Evolutionary conservation across 1,284 basidiomycete species (phyloP).

Genomic region (Quambalaria eucalypti): DNA sequence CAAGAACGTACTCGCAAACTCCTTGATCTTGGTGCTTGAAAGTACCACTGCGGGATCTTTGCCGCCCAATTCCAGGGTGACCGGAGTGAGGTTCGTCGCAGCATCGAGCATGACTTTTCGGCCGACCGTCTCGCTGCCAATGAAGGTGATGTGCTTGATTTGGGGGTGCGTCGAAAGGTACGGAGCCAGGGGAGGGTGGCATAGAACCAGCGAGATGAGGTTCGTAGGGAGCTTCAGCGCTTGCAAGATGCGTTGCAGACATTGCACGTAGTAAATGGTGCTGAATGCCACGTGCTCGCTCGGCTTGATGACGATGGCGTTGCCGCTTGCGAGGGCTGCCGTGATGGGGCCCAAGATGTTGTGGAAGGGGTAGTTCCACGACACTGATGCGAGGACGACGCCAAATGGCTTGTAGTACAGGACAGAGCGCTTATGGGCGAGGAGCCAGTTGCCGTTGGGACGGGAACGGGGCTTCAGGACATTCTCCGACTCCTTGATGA

Average conservation of each 20-base stretch:
- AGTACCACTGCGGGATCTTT: slow-evolving; percentile 55
- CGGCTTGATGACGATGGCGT: slow-evolving; percentile 82
- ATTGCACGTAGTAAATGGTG: slow-evolving; percentile 55
- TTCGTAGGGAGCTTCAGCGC: slow-evolving; percentile 71
- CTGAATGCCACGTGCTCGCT: slow-evolving; percentile 51
- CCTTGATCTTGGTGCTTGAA: slow-evolving; percentile 49
- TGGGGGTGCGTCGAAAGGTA: slow-evolving; percentile 67
- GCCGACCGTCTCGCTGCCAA: slow-evolving; percentile 87
- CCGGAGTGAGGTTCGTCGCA: slow-evolving; percentile 73
- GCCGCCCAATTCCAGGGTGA: slow-evolving; percentile 76
- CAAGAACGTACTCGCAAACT: slow-evolving; percentile 50
- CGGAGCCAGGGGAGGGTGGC: slow-evolving; percentile 76
- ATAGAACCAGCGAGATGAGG: slow-evolving; percentile 56
- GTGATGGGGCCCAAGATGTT: slow-evolving; percentile 88
- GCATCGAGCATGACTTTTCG: slow-evolving; percentile 59
- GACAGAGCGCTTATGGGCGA: slow-evolving; percentile 68
- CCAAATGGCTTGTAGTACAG: slow-evolving; percentile 89
- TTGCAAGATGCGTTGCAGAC: slow-evolving; percentile 37
- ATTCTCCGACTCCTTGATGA: slow-evolving; percentile 25
- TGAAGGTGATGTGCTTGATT: slow-evolving; percentile 69
- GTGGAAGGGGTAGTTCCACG: slow-evolving; percentile 68
- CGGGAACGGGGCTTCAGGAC: slow-evolving; percentile 23
- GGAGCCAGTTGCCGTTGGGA: slow-evolving; percentile 58
- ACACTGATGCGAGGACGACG: slow-evolving; percentile 81
- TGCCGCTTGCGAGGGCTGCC: slow-evolving; percentile 78